Base-by-base conservation (phyloP, 805 yeast genomes). In the Candida hungchunana region DNA sequence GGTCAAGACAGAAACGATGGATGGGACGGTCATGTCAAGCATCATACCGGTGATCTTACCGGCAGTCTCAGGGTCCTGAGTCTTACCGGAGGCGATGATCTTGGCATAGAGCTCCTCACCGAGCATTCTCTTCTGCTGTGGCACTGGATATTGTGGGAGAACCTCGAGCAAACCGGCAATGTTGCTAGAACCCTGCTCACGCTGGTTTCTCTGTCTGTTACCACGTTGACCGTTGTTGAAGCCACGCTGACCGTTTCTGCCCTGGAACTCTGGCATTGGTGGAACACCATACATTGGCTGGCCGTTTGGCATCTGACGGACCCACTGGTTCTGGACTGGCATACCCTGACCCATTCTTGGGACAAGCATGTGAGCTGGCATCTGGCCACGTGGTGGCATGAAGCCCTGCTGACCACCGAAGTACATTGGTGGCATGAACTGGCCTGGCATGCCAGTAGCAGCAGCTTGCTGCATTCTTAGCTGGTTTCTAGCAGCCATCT, bases 1-100 rank as follows among this genome's bases (percentile, higher is more conserved):
- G 60, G 86, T 94, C 64, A 87, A 77, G 63, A 90, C 74, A 44
- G 83, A 82, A 58, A 89, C 69, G 55, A 93, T 84, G 70, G 90
- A 96, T 58, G 78, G 78, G 67, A 84, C 85, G 60, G 88, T 94
- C 79, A 90, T 79, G 62, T 89, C 96, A 60, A 93, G 77, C 73
- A 93, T 79, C 97, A 93, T 93, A 73, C 97, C 97, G 50, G 98
- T 93, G 63, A 93, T 86, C 74, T 89, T 90, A 71, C 96, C 96
- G 51, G 97, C 97, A 58, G 95, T 87, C 68, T 88, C 96, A 41
- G 82, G 83, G 60, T 88, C 95, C 55, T 79, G 79, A 56, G 89
- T 86, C 69, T 83, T 83, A 58, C 86, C 88, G 46, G 85, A 79
- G 50, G 88, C 79, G 49, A 82, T 79, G 58, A 93, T 83, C 77